Evolutionary conservation across 768 basidiomycete species (phyloP).

Genomic region (Hygrocybe punicea): DNA sequence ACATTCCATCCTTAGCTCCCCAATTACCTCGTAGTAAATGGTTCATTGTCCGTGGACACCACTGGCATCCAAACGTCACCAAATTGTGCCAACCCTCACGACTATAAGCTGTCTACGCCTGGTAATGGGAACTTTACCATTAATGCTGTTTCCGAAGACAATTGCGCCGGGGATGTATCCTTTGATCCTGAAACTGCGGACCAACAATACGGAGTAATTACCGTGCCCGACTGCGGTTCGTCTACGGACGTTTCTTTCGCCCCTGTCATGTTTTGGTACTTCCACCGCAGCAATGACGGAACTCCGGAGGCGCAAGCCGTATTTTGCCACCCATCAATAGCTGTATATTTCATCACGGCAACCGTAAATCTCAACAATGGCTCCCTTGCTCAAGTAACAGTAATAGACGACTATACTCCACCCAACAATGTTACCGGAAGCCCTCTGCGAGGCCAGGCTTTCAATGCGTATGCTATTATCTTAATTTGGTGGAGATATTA

Average conservation of each 20-base stretch:
- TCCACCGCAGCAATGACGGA: constrained; percentile 32
- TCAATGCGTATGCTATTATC: constrained; percentile 50
- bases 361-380: constrained; percentile 44
- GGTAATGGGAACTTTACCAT: constrained; percentile 35
- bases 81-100: constrained; percentile 45
- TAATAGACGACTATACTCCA: constrained; percentile 25
- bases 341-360: constrained; percentile 42
- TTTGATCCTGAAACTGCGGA: constrained; percentile 35
- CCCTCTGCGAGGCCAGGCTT: constrained; percentile 45
- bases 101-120: constrained; percentile 21
- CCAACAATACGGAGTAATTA: constrained; percentile 50
- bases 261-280: constrained; percentile 66
- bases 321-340: constrained; percentile 56
- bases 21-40: constrained; percentile 44
- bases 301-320: constrained; percentile 45
- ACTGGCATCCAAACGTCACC: constrained; percentile 46
- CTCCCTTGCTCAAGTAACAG: constrained; percentile 38
- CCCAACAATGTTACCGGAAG: constrained; percentile 53
- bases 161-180: constrained; percentile 40
- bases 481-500: not conserved
- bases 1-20: constrained; percentile 38
- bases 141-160: constrained; percentile 44
- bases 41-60: constrained; percentile 50
- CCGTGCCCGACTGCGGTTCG: constrained; percentile 35
- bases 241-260: constrained; percentile 34